Base-by-base conservation (phyloP, 2,329 filamentous ascomycete species). In the Diaporthe sp. region DNA sequence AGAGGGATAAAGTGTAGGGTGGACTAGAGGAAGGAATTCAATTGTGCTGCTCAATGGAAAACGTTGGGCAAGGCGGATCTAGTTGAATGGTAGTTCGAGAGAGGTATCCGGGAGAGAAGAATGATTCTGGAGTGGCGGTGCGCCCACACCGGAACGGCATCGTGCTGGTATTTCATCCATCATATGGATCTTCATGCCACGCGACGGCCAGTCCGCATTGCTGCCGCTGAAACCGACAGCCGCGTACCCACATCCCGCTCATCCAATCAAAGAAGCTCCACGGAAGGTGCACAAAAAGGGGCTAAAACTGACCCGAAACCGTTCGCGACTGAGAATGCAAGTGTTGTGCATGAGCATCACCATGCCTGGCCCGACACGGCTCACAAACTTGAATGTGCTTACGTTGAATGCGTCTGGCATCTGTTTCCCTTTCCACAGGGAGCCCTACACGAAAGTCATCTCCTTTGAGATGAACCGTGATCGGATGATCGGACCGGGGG, bases 281-380 rank as follows among this genome's bases (percentile, higher is more conserved):
- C 62, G 25, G 31, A 34, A 28, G 10, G 17, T 51, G 57, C 46
- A 39, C 42, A 13, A 22, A 74, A 37, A 62, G 58, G 49, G 49
- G 62, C 71, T 57, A 71, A 72, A 76, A 74, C 72, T 28, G 46
- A 71, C n/a, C 57, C 71, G 61, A 76, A 74, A 76, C 72, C 58
- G 22, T n/a, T 67, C 37, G 22, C 22, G 74, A 65, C 72, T 53
- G 72, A 74, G 65, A 34, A 65, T 65, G 59, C 28, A 19, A 19
- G 10, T 68, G 65, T 68, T 68, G 65, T 53, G 65, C 65, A 68
- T 68, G 46, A 68, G 22, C 65, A 39, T 25, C n/a, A 51, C 62
- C 34, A 68, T 68, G 44, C 62, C 22, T 13, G 37, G n/a, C 15
- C 42, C 15, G 25, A 51, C 22, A 49, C 15, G 28, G 61, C 61